These are phyloP conservation scores for Xylariaceae sp. DNA, from an alignment of 2,329 filamentous ascomycete genomes.

Conservation along the genomic window DNA sequence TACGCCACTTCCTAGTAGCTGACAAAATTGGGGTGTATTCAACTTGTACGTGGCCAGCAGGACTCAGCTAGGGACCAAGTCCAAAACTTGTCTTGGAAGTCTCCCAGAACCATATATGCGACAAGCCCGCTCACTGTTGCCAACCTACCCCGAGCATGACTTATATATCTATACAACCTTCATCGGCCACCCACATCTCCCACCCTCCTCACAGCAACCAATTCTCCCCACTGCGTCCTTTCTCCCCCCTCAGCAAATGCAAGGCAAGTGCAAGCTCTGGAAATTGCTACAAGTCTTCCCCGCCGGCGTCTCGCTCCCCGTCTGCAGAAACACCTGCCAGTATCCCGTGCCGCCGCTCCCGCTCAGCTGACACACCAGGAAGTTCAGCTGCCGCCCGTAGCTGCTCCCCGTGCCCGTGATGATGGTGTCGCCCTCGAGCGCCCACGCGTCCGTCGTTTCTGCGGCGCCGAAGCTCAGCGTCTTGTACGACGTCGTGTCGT, in stretches of 20 bases:
- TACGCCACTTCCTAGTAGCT: too few species aligned
- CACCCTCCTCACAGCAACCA: background rate
- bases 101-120: too few species aligned
- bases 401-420: slow-evolving; percentile 20
- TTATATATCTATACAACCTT: too few species aligned
- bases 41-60: too few species aligned
- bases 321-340: slow-evolving; percentile 50
- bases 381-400: slow-evolving; percentile 40
- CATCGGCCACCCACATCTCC: too few species aligned
- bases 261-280: slow-evolving; percentile 51
- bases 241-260: slow-evolving; percentile 34
- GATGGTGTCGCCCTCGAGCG: slow-evolving; percentile 36
- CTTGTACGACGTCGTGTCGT: slow-evolving; percentile 45
- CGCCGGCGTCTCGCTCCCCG: slow-evolving; percentile 43
- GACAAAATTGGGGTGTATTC: too few species aligned
- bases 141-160: too few species aligned
- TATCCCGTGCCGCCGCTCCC: slow-evolving; percentile 31
- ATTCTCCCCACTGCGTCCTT: background rate
- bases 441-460: slow-evolving; percentile 43
- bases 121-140: too few species aligned
- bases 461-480: slow-evolving; percentile 38
- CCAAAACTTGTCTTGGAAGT: too few species aligned
- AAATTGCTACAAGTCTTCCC: slow-evolving; percentile 50
- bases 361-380: slow-evolving; percentile 42
- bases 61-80: too few species aligned